phyloP scores from a whole-genome alignment of 1,284 basidiomycete genomes.

The Cystobasidiaceae sp. region DNA sequence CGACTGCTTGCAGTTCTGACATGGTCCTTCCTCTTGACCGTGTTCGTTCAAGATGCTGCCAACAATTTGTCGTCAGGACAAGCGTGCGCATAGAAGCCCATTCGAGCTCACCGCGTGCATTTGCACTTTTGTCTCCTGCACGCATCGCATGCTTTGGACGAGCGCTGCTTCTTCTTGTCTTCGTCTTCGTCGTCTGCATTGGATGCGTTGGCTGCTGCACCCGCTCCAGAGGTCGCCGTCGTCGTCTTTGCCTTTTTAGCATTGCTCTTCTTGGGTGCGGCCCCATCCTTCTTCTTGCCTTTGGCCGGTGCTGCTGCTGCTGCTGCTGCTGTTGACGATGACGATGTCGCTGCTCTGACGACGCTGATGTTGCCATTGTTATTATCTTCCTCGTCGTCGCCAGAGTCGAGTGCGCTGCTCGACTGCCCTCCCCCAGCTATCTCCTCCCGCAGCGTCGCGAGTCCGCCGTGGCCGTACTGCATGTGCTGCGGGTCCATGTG shows the following conservation, averaged over 20 bases:
- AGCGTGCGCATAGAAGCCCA: background rate
- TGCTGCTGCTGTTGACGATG: background rate
- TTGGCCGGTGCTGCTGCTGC: background rate
- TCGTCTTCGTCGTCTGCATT: slow-evolving; percentile 6
- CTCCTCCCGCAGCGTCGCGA: too few species aligned
- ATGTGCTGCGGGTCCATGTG: too few species aligned
- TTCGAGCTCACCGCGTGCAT: background rate
- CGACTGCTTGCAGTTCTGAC: slow-evolving; percentile 37
- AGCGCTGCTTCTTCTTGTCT: slow-evolving; percentile 30
- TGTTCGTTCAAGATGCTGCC: slow-evolving; percentile 50
- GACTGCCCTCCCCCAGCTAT: too few species aligned
- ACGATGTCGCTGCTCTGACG: background rate
- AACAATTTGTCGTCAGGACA: background rate
- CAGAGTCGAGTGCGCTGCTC: too few species aligned
- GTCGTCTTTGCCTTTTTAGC: too few species aligned
- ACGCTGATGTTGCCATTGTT: background rate
- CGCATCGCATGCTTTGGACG: slow-evolving; percentile 17
- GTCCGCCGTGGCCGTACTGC: too few species aligned
- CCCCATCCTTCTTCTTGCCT: too few species aligned
- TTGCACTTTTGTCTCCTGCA: slow-evolving; percentile 24
- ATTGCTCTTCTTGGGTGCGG: too few species aligned
- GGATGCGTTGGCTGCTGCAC: background rate
- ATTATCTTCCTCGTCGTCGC: background rate
- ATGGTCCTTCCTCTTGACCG: slow-evolving; percentile 45
- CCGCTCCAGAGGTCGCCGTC: background rate